Base-by-base conservation (phyloP, 2,329 filamentous ascomycete genomes). In the Leptographium galeiforme region DNA sequence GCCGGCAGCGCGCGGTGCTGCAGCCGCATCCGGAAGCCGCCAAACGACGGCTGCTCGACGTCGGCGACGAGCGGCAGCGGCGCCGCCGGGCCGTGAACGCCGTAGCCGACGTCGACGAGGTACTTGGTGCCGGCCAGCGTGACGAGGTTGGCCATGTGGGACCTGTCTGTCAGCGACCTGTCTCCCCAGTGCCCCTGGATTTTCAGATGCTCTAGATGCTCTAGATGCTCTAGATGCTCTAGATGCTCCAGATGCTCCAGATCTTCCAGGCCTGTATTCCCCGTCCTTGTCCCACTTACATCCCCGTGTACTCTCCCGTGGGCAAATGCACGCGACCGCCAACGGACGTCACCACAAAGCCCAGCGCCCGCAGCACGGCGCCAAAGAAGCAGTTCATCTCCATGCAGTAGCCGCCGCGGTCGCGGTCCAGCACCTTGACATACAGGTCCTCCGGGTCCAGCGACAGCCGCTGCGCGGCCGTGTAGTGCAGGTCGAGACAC, bases 31-130 rank as follows among this genome's bases (percentile, higher is more conserved):
- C 87, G 6, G 73, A 67, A 0, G 88, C 91, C 46, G 77, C 34
- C 34, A 36, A 13, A 36, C 34, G 34, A 93, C 93, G 0, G 82
- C 75, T 36, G 34, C 34, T 36, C 34, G 34, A 36, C 34, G n/a
- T 87, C 82, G 1, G 87, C 88, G 63, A 91, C 93, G 1, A 93
- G 72, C 0, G 88, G 86, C 69, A 91, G 77, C 1, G 87, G 87
- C 36, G 93, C 81, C 13, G 73, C 70, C 4, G 70, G 62, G 12
- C 79, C 67, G 67, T 89, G 89, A 61, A 77, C 78, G 10, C 70
- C 64, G 32, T 94, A 69, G 4, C 86, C 86, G 39, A 72, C 68
- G 50, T 85, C 72, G 3, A 83, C 85, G 69, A 74, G 84, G 69
- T 84, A 86, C 10, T 84, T 84, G 1, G 87, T 91, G 33, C 73